Evolutionary conservation across 108 stramenopile species (phyloP).

Genomic region (Nitzschia sp.): DNA sequence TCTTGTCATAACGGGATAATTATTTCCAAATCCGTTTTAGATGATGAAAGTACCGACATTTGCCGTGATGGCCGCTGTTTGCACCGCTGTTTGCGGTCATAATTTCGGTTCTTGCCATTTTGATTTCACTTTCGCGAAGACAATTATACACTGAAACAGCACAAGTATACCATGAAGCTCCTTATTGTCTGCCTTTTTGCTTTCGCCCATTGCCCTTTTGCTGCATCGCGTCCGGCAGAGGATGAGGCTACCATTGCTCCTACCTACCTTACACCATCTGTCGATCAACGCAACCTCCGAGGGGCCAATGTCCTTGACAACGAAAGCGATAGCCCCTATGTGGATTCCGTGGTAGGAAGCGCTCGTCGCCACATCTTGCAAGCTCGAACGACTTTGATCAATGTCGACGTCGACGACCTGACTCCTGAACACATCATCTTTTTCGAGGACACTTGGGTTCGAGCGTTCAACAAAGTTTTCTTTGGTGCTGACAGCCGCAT

Average conservation of each 20-base stretch:
- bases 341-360: background rate
- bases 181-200: background rate
- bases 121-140: too few relatives aligned
- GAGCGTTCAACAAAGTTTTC: background rate
- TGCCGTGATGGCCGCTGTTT: background rate
- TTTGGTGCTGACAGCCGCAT: background rate
- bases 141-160: too few relatives aligned
- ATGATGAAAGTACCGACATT: background rate
- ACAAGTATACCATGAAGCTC: background rate
- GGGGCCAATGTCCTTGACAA: background rate
- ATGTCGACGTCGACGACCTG: background rate
- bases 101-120: background rate
- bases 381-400: constrained; percentile 2
- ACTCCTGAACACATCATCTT: constrained; percentile 5
- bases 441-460: constrained; percentile 6
- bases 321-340: background rate
- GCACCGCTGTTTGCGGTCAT: background rate
- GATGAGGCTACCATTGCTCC: background rate
- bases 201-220: background rate
- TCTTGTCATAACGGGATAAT: background rate
- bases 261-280: background rate
- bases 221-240: background rate
- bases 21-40: background rate
- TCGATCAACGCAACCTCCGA: background rate
- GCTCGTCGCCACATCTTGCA: background rate